Conservation (phyloP, 352 stramenopile species). For the Globisporangium carolinianum region DNA sequence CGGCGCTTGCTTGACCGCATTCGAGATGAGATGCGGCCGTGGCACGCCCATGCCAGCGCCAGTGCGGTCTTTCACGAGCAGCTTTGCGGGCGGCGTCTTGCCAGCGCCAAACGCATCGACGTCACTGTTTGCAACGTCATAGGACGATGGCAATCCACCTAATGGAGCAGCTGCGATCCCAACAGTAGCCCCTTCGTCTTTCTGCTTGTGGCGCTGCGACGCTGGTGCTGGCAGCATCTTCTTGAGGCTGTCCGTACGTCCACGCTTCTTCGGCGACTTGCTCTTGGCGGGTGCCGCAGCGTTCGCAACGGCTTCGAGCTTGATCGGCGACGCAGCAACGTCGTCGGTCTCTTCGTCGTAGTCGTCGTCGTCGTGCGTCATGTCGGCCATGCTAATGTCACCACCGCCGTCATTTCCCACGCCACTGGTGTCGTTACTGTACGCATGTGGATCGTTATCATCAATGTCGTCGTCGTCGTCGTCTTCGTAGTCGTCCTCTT, state of each 20-base stretch:
- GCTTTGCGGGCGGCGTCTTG: constrained; percentile 28
- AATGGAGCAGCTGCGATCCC: too few relatives aligned
- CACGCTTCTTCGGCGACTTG: constrained; percentile 77
- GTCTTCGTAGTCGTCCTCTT: constrained; percentile 7
- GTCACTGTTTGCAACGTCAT: not conserved
- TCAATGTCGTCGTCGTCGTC: constrained; percentile 11
- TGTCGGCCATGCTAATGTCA: not conserved
- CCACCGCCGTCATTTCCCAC: not conserved
- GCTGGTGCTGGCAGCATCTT: constrained; percentile 57
- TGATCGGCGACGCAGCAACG: constrained; percentile 8
- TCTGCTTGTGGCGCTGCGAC: constrained; percentile 61
- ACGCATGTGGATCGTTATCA: not conserved
- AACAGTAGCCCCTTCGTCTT: constrained; percentile 10
- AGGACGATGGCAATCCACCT: too few relatives aligned
- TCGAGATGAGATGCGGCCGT: constrained; percentile 62
- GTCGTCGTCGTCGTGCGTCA: constrained; percentile 9
- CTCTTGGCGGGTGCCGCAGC: constrained; percentile 5
- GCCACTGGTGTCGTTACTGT: too few relatives aligned
- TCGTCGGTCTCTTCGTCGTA: constrained; percentile 16
- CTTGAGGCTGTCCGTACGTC: constrained; percentile 82
- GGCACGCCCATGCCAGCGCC: constrained; percentile 68
- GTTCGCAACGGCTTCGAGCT: constrained; percentile 8
- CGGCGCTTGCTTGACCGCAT: constrained; percentile 68
- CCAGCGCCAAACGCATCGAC: not conserved
- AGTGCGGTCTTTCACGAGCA: constrained; percentile 75